These are phyloP conservation scores for Ustilago xerochloae DNA, from an alignment of 1,284 basidiomycete species.

Conservation along the genomic window DNA sequence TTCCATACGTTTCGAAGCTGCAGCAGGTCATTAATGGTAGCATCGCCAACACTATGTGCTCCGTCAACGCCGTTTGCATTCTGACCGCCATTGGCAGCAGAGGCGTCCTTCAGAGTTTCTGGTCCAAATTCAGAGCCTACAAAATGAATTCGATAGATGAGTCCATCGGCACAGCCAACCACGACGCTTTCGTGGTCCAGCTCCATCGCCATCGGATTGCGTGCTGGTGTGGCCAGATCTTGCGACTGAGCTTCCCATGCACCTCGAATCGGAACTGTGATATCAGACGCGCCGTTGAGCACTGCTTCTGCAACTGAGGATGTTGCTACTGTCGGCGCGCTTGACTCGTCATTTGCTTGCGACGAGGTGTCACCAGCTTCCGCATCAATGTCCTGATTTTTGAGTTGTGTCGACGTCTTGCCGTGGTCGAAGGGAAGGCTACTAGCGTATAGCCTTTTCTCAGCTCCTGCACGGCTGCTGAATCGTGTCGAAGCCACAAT, in stretches of 20 bases:
- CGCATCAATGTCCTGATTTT: background rate
- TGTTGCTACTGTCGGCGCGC: no score
- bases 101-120: slow-evolving; percentile 16
- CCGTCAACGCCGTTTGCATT: background rate
- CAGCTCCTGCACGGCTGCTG: slow-evolving; percentile 81
- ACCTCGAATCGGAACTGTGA: slow-evolving; percentile 49
- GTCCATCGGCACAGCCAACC: slow-evolving; percentile 57
- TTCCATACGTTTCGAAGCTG: slow-evolving; percentile 58
- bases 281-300: background rate
- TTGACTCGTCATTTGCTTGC: no score
- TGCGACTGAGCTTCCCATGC: slow-evolving; percentile 51
- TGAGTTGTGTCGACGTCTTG: slow-evolving; percentile 36
- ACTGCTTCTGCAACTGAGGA: background rate
- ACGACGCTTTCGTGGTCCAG: slow-evolving; percentile 60
- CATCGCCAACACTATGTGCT: slow-evolving; percentile 37
- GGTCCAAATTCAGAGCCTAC: slow-evolving; percentile 47
- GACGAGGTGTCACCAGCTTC: background rate
- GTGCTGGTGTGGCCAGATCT: slow-evolving; percentile 38
- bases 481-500: slow-evolving; percentile 87
- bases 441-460: slow-evolving; percentile 71
- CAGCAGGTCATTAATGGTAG: slow-evolving; percentile 48
- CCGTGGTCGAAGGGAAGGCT: slow-evolving; percentile 47
- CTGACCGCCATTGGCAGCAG: background rate
- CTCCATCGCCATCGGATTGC: slow-evolving; percentile 61
- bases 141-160: slow-evolving; percentile 59